Percentiles rank a stretch among this genome's conserved stretches.
phyloP scores from a whole-genome alignment of 2,329 filamentous ascomycete species.

The Venturia oleaginea region DNA sequence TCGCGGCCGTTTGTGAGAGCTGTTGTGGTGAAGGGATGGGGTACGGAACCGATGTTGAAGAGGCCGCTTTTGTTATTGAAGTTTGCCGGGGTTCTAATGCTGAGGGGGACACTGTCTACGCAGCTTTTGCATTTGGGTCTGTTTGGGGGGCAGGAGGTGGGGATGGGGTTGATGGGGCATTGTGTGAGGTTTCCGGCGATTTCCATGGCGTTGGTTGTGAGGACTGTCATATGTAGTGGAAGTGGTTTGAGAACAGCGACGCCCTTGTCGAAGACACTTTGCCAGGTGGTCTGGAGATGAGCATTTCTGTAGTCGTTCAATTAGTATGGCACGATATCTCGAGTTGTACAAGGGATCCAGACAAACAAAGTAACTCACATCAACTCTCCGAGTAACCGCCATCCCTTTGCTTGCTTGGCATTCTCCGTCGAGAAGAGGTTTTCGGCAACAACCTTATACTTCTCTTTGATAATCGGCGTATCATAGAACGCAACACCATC shows the following conservation, averaged over 20 bases:
- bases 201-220: conserved; percentile 60
- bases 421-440: conserved; percentile 39
- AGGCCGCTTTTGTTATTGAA: conserved; percentile 63
- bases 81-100: conserved; percentile 54
- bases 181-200: conserved; percentile 67
- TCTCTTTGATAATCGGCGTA: conserved; percentile 48
- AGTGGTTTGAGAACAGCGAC: conserved; percentile 76
- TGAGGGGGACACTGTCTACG: conserved; percentile 53
- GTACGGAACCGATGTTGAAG: conserved; percentile 80
- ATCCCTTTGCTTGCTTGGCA: conserved; percentile 46
- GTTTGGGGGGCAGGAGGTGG: conserved; percentile 78
- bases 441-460: conserved; percentile 60
- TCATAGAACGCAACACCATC: conserved; percentile 72
- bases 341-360: conserved; percentile 62
- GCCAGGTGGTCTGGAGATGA: conserved; percentile 79
- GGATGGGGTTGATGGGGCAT: conserved; percentile 61
- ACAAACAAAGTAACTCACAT: conserved; percentile 49
- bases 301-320: conserved; percentile 71
- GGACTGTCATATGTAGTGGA: conserved; percentile 61
- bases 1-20: conserved; percentile 50
- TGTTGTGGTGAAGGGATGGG: conserved; percentile 80
- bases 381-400: conserved; percentile 59
- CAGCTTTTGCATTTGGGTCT: conserved; percentile 65
- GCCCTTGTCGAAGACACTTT: conserved; percentile 65
- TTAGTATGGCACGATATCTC: conserved; percentile 43